Evolutionary conservation across 2,329 filamentous ascomycete genomes (phyloP).

Genomic region (Cladosporium sphaerospermum): DNA sequence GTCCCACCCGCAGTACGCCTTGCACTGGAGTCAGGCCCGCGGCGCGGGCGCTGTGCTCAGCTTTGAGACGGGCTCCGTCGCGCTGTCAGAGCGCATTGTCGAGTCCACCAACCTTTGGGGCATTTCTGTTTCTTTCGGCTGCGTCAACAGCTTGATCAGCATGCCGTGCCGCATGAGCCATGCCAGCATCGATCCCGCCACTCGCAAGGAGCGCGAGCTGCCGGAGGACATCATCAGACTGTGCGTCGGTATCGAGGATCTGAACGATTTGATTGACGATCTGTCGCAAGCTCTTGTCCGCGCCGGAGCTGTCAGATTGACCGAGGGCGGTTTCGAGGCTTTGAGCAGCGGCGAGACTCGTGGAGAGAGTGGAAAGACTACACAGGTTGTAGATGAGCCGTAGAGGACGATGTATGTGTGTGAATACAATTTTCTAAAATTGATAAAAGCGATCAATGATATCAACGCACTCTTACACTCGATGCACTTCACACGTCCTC

Average conservation of each 20-base stretch:
- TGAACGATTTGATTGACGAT: constrained; percentile 86
- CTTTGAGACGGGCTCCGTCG: constrained; percentile 87
- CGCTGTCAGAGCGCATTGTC: constrained; percentile 83
- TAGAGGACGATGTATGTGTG: constrained; percentile 1
- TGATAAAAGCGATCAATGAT: not conserved
- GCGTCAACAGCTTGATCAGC: constrained; percentile 96
- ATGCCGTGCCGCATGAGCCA: constrained; percentile 99
- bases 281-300: constrained; percentile 84
- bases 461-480: not conserved
- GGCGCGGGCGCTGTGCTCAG: constrained; percentile 90
- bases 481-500: not conserved
- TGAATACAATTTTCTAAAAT: not conserved
- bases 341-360: constrained; percentile 22
- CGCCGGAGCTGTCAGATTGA: constrained; percentile 85
- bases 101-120: constrained; percentile 88
- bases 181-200: constrained; percentile 95
- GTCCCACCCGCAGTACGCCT: constrained; percentile 91
- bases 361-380: constrained; percentile 26
- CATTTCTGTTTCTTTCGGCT: constrained; percentile 95
- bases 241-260: constrained; percentile 94
- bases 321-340: constrained; percentile 74
- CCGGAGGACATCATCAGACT: constrained; percentile 94
- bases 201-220: constrained; percentile 78
- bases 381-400: constrained; percentile 31
- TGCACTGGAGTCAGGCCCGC: constrained; percentile 92